phyloP scores from a whole-genome alignment of 345 rosid genomes.

The Brassica carinata region DNA sequence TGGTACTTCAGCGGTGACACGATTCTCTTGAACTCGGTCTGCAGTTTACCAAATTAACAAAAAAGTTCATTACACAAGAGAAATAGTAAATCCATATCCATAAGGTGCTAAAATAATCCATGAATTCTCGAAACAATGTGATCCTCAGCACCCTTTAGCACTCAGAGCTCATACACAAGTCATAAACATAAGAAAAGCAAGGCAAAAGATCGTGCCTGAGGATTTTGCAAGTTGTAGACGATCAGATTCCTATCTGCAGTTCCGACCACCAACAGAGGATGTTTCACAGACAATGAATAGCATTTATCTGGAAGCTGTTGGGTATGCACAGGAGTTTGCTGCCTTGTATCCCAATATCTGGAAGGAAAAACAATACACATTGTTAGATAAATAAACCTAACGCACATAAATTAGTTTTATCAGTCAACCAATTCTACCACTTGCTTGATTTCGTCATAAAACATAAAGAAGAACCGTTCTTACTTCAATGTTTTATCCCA shows the following conservation, averaged over 20 bases:
- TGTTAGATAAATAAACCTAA: background rate
- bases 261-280: slow-evolving; percentile 96
- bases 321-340: slow-evolving; percentile 79
- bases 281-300: slow-evolving; percentile 74
- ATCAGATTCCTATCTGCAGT: slow-evolving; percentile 95
- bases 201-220: slow-evolving; percentile 62
- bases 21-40: slow-evolving; percentile 91
- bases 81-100: background rate
- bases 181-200: background rate
- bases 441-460: background rate
- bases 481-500: slow-evolving; percentile 97
- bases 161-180: background rate
- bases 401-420: background rate
- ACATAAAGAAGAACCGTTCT: slow-evolving; percentile 3
- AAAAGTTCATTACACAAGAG: background rate
- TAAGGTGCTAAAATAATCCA: background rate
- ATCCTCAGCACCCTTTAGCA: background rate
- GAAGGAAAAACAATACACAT: slow-evolving; percentile 1
- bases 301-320: slow-evolving; percentile 97
- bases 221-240: slow-evolving; percentile 81
- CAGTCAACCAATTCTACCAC: background rate
- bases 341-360: slow-evolving; percentile 97
- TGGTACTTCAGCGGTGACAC: slow-evolving; percentile 89
- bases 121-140: background rate
- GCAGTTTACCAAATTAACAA: slow-evolving; percentile 30